Conservation (phyloP, 1,139 yeast species). For the Suhomyces taliae region DNA sequence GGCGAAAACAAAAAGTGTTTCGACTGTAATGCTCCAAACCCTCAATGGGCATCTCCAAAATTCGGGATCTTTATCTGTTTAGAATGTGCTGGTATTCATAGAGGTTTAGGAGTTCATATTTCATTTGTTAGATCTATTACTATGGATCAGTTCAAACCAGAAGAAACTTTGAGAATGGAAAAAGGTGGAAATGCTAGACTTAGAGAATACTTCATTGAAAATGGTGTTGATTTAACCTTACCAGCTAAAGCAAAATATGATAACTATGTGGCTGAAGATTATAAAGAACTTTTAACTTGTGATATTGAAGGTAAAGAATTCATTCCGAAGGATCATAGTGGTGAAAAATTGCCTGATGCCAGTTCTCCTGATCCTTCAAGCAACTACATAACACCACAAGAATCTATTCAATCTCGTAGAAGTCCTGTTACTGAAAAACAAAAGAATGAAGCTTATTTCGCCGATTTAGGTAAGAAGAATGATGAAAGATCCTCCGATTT, state of each 20-base stretch:
- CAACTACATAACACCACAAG: slow-evolving; percentile 24
- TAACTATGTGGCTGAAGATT: slow-evolving; percentile 91
- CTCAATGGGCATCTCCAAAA: slow-evolving; percentile 99
- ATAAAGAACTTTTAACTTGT: slow-evolving; percentile 77
- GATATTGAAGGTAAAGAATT: slow-evolving; percentile 73
- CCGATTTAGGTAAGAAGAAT: slow-evolving; percentile 72
- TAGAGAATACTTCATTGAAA: slow-evolving; percentile 60
- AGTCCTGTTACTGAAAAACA: slow-evolving; percentile 45
- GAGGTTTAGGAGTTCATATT: slow-evolving; percentile 95
- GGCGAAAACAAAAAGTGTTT: slow-evolving; percentile 88
- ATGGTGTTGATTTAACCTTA: slow-evolving; percentile 68
- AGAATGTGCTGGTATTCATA: slow-evolving; percentile 95
- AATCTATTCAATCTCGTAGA: slow-evolving; percentile 44
- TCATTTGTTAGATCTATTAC: slow-evolving; percentile 95
- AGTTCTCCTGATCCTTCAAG: slow-evolving; percentile 8
- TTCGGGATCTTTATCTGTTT: slow-evolving; percentile 95
- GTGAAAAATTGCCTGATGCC: slow-evolving; percentile 42
- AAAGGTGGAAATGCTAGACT: slow-evolving; percentile 89
- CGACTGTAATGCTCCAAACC: slow-evolving; percentile 94
- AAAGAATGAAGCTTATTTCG: slow-evolving; percentile 80
- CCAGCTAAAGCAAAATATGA: slow-evolving; percentile 79
- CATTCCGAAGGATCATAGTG: slow-evolving; percentile 65
- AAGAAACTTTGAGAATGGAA: slow-evolving; percentile 88
- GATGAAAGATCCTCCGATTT: slow-evolving; percentile 71
- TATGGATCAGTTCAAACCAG: slow-evolving; percentile 96